These are phyloP conservation scores for Ormosia emarginata DNA, from an alignment of 306 rosid species.

Conservation along the genomic window DNA sequence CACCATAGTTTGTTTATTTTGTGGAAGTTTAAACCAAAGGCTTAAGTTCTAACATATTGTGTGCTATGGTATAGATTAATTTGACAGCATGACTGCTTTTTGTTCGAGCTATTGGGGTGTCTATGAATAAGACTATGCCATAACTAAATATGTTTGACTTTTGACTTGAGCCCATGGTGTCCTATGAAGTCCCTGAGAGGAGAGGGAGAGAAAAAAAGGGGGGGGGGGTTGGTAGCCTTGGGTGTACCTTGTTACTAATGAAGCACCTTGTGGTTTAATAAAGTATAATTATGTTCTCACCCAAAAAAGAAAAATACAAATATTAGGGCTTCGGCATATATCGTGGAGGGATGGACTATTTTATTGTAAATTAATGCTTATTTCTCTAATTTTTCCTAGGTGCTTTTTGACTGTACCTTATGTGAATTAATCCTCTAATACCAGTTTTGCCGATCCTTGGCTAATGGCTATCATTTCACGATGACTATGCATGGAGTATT, in stretches of 20 bases:
- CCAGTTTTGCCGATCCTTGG: neutral
- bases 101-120: neutral
- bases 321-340: neutral
- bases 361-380: neutral
- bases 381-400: neutral
- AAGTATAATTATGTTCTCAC: neutral
- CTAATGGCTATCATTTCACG: constrained; percentile 5
- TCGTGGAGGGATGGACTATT: neutral
- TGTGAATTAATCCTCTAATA: neutral
- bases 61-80: neutral
- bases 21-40: neutral
- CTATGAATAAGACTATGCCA: neutral
- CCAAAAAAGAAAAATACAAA: neutral
- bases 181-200: neutral
- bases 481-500: constrained; percentile 7
- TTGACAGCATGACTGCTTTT: neutral
- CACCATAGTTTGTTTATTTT: neutral
- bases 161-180: neutral
- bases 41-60: neutral
- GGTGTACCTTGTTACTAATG: neutral
- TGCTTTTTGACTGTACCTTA: neutral
- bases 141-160: neutral
- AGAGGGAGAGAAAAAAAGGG: neutral
- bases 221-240: neutral
- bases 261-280: neutral